These are phyloP conservation scores for Collariella sp. DNA, from an alignment of 495 filamentous ascomycete species.

Conservation along the genomic window DNA sequence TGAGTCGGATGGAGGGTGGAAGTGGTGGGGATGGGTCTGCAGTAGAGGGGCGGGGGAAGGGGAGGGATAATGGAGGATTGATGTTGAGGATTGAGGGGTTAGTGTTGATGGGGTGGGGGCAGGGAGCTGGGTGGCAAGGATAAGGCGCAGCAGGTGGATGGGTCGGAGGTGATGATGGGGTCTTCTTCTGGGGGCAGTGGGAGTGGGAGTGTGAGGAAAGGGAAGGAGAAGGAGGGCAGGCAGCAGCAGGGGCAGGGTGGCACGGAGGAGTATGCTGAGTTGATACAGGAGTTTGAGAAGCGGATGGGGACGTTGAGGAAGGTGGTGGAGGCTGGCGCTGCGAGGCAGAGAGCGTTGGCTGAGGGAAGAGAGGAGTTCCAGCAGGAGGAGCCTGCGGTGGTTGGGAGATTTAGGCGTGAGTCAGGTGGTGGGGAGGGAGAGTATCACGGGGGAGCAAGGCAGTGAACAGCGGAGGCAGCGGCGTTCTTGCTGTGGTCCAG, in stretches of 20 bases:
- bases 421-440: too few species aligned
- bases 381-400: not conserved
- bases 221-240: constrained; percentile 11
- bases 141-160: too few species aligned
- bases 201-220: constrained; percentile 14
- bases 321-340: constrained; percentile 40
- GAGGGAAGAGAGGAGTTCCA: not conserved
- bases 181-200: constrained; percentile 27
- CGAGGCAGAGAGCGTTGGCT: constrained; percentile 24
- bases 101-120: too few species aligned
- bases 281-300: constrained; percentile 61
- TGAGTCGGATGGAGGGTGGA: constrained; percentile 35
- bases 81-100: too few species aligned
- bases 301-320: constrained; percentile 48
- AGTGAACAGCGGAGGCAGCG: too few species aligned
- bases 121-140: too few species aligned
- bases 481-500: too few species aligned
- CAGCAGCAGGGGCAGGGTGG: not conserved
- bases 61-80: too few species aligned
- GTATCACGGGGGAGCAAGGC: too few species aligned
- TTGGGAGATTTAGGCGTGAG: not conserved
- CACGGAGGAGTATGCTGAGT: constrained; percentile 43
- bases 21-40: constrained; percentile 19
- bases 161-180: constrained; percentile 7
- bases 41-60: constrained; percentile 10